Evolutionary conservation across 176 grass and related monocot species (phyloP).

Genomic region (Chrysopogon serrulatus): DNA sequence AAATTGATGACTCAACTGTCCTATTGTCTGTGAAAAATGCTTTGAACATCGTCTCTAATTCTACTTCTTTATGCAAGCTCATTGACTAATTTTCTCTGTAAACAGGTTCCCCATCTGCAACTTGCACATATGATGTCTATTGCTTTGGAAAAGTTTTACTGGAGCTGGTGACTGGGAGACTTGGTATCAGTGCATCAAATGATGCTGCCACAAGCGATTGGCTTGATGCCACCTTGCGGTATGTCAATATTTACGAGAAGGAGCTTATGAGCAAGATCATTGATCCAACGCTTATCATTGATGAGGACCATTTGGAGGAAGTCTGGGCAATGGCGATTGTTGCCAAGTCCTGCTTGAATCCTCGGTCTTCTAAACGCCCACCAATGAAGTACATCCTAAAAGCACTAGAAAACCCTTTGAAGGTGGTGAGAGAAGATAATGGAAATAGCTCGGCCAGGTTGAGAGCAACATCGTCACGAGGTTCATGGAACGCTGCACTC

Average conservation of each 20-base stretch:
- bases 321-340: slow-evolving; percentile 97
- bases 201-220: slow-evolving; percentile 58
- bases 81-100: slow-evolving; percentile 2
- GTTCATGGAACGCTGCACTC: slow-evolving; percentile 94
- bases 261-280: slow-evolving; percentile 91
- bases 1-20: neutral
- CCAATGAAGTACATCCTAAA: slow-evolving; percentile 81
- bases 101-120: slow-evolving; percentile 62
- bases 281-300: slow-evolving; percentile 85
- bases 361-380: slow-evolving; percentile 70
- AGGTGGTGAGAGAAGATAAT: slow-evolving; percentile 89
- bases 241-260: slow-evolving; percentile 86
- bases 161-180: slow-evolving; percentile 84
- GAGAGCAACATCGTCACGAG: slow-evolving; percentile 83
- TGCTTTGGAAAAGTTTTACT: slow-evolving; percentile 92
- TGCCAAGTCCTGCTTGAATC: slow-evolving; percentile 95
- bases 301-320: slow-evolving; percentile 98
- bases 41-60: slow-evolving; percentile 1
- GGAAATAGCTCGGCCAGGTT: slow-evolving; percentile 66
- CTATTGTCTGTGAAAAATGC: neutral
- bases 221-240: slow-evolving; percentile 64
- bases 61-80: neutral
- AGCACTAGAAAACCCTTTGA: slow-evolving; percentile 89
- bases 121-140: slow-evolving; percentile 81
- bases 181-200: slow-evolving; percentile 65